These are phyloP conservation scores for Chlorencoelia australis DNA, from an alignment of 2,329 filamentous ascomycete genomes.

Conservation along the genomic window DNA sequence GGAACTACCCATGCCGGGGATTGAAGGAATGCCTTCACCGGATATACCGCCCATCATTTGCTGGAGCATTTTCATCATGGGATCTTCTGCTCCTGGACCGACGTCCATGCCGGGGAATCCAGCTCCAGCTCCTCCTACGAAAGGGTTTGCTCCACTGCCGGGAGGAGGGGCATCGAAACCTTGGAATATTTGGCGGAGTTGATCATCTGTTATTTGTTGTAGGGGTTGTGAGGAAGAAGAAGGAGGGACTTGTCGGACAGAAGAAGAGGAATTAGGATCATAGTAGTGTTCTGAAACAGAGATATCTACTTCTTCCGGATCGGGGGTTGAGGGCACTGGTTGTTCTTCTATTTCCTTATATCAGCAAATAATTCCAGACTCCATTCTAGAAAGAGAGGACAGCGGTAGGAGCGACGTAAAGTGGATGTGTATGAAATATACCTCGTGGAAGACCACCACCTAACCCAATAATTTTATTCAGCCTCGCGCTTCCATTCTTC, in stretches of 20 bases:
- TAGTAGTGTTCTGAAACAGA: constrained; percentile 64
- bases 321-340: constrained; percentile 32
- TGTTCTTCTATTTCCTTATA: constrained; percentile 23
- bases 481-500: constrained; percentile 55
- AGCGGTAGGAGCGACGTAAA: not conserved
- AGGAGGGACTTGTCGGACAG: constrained; percentile 26
- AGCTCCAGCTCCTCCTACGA: not conserved
- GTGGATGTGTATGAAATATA: constrained; percentile 15
- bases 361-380: not conserved
- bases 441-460: constrained; percentile 46
- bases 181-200: constrained; percentile 55
- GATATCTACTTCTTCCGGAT: constrained; percentile 71
- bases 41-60: constrained; percentile 51
- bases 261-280: constrained; percentile 38
- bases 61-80: constrained; percentile 65
- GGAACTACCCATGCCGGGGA: constrained; percentile 30
- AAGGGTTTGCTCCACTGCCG: constrained; percentile 13
- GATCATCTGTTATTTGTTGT: constrained; percentile 41
- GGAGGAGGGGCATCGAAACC: constrained; percentile 37
- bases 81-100: constrained; percentile 38
- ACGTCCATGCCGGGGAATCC: constrained; percentile 22
- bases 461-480: constrained; percentile 67
- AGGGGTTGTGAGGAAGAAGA: constrained; percentile 3
- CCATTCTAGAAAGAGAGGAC: not conserved
- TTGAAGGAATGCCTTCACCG: constrained; percentile 30